Evolutionary conservation across 1,139 yeast species (phyloP).

Genomic region (Pichia sp.): DNA sequence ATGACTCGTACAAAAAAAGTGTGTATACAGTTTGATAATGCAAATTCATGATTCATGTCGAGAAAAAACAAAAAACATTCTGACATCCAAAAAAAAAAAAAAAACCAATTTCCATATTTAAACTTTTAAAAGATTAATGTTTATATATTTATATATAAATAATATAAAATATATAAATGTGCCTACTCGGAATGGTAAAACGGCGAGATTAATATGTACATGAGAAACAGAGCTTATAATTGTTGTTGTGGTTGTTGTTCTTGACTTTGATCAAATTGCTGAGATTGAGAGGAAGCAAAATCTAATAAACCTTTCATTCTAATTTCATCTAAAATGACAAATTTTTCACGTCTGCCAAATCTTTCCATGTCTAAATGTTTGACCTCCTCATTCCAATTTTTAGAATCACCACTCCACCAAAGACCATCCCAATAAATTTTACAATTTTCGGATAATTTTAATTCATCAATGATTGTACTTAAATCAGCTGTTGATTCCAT

Average conservation of each 20-base stretch:
- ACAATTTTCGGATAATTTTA: constrained; percentile 40
- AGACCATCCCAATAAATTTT: constrained; percentile 72
- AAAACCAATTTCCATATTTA: no score
- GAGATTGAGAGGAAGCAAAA: constrained; percentile 12
- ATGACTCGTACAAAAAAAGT: no score
- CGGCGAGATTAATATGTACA: not conserved
- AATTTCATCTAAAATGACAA: constrained; percentile 54
- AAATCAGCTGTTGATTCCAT: constrained; percentile 93
- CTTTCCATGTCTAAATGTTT: constrained; percentile 53
- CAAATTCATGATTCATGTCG: no score
- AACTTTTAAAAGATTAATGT: no score
- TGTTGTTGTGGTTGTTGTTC: constrained; percentile 3
- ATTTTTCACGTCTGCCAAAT: constrained; percentile 59
- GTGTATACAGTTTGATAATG: no score
- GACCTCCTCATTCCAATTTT: constrained; percentile 56
- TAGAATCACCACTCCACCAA: constrained; percentile 79
- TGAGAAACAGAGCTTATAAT: not conserved
- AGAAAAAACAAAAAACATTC: no score
- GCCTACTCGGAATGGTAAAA: no score
- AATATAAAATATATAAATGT: no score
- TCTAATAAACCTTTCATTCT: constrained; percentile 34
- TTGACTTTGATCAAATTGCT: not conserved
- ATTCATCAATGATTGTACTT: constrained; percentile 61
- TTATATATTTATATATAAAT: no score
- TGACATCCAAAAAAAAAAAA: no score